Percentiles rank a stretch among this genome's conserved stretches.
These are phyloP conservation scores for Actinomortierella wolfii DNA, from an alignment of 371 early-diverging fungal genomes.

Conservation along the genomic window DNA sequence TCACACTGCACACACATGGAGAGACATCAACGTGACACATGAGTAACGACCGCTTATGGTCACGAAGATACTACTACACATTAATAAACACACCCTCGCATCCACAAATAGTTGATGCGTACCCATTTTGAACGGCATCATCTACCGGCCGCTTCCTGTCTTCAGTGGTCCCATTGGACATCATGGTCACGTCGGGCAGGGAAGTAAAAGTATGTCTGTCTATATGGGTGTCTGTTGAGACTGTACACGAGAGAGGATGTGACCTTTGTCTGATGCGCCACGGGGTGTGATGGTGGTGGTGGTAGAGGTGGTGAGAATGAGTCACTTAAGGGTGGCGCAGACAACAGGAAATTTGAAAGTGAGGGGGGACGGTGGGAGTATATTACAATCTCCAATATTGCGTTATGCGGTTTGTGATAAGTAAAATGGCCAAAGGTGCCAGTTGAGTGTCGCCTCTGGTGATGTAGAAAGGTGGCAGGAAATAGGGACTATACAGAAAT, in stretches of 20 bases:
- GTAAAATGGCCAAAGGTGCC: no score
- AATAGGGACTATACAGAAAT: not conserved
- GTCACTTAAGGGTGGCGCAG: not conserved
- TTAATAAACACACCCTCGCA: constrained; percentile 26
- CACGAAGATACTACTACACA: not conserved
- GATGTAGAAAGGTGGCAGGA: constrained; percentile 2
- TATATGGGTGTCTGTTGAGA: not conserved
- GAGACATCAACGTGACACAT: not conserved
- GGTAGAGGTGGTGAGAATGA: not conserved
- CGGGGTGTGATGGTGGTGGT: not conserved
- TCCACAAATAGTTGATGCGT: constrained; percentile 6
- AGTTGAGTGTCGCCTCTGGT: not conserved
- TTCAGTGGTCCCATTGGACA: constrained; percentile 35
- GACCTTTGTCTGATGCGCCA: not conserved
- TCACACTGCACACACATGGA: not conserved
- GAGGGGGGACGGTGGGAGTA: no score
- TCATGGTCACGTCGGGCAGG: constrained; percentile 13
- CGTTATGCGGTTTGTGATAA: no score
- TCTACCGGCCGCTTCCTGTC: constrained; percentile 44
- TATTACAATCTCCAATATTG: no score
- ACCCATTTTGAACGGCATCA: constrained; percentile 5
- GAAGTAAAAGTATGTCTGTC: not conserved
- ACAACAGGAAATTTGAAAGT: no score
- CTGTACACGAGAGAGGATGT: no score
- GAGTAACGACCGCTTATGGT: not conserved